Evolutionary conservation across 1,284 basidiomycete genomes (phyloP).

Genomic region (Fomitiporia mediterranea): DNA sequence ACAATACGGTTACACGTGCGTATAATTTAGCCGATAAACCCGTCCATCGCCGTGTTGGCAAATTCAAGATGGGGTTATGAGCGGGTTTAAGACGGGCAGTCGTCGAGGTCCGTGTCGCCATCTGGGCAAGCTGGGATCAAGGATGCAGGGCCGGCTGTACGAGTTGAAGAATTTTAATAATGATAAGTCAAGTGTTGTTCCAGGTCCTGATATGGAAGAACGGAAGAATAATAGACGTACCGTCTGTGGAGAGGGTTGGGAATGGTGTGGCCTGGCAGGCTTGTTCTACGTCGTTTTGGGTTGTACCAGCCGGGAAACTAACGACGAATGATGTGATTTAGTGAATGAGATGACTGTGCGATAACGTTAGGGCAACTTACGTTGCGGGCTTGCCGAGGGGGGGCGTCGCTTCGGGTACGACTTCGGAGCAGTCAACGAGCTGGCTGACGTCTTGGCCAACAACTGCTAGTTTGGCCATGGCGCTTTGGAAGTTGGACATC

Average conservation of each 20-base stretch:
- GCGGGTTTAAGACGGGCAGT: slow-evolving; percentile 17
- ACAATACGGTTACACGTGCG: too few relatives aligned
- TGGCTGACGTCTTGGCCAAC: slow-evolving; percentile 28
- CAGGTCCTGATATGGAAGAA: neutral
- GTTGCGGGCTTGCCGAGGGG: slow-evolving; percentile 16
- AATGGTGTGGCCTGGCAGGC: slow-evolving; percentile 14
- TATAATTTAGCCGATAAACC: neutral
- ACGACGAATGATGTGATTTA: neutral
- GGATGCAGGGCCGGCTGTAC: slow-evolving; percentile 12
- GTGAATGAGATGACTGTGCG: neutral
- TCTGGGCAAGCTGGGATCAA: slow-evolving; percentile 17
- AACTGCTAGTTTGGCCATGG: slow-evolving; percentile 31
- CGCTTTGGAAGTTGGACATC: slow-evolving; percentile 14
- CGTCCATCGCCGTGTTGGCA: neutral
- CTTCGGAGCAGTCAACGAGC: slow-evolving; percentile 23
- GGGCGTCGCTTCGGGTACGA: slow-evolving; percentile 14
- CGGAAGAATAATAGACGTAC: slow-evolving; percentile 1
- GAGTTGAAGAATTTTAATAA: neutral
- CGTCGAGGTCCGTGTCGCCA: slow-evolving; percentile 16
- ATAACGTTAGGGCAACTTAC: neutral
- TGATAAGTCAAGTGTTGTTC: too few relatives aligned
- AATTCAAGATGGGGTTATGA: neutral
- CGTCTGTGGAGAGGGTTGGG: slow-evolving; percentile 16
- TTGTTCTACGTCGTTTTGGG: slow-evolving; percentile 13
- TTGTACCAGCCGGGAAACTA: slow-evolving; percentile 15